These are phyloP conservation scores for Argentina anserina DNA, from an alignment of 306 rosid species.

Conservation along the genomic window DNA sequence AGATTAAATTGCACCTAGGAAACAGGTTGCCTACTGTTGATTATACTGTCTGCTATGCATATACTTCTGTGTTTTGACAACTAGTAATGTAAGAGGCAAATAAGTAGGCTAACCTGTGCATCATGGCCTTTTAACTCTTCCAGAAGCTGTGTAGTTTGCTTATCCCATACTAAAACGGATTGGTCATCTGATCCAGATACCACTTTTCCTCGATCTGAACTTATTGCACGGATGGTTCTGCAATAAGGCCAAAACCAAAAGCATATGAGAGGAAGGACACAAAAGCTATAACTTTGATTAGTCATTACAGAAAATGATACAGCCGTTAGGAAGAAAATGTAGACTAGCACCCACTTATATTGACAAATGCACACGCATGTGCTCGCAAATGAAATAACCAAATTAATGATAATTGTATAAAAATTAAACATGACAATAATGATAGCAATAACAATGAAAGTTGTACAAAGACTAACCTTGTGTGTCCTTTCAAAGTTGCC, in stretches of 20 bases:
- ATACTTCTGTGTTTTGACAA: background rate
- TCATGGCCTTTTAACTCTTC: slow-evolving; percentile 99
- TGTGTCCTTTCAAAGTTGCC: slow-evolving; percentile 92
- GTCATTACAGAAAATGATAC: background rate
- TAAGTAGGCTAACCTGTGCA: slow-evolving; percentile 57
- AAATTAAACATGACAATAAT: background rate
- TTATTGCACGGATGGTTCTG: slow-evolving; percentile 91
- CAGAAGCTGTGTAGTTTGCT: slow-evolving; percentile 93
- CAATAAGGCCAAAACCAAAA: slow-evolving; percentile 32
- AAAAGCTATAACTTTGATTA: background rate
- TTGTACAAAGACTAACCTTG: slow-evolving; percentile 46
- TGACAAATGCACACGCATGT: background rate
- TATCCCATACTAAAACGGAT: slow-evolving; percentile 91
- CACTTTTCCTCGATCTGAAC: slow-evolving; percentile 88
- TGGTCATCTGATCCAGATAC: slow-evolving; percentile 98
- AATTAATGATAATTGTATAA: background rate
- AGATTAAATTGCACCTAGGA: too few species aligned
- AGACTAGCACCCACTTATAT: background rate
- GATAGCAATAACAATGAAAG: background rate
- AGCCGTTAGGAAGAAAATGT: background rate
- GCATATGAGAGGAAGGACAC: slow-evolving; percentile 11
- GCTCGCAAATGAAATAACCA: background rate
- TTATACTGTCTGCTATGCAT: background rate
- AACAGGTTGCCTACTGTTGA: background rate
- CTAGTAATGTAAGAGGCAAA: slow-evolving; percentile 3